These are phyloP conservation scores for Thielaviopsis punctulata DNA, from an alignment of 2,329 filamentous ascomycete genomes.

Conservation along the genomic window DNA sequence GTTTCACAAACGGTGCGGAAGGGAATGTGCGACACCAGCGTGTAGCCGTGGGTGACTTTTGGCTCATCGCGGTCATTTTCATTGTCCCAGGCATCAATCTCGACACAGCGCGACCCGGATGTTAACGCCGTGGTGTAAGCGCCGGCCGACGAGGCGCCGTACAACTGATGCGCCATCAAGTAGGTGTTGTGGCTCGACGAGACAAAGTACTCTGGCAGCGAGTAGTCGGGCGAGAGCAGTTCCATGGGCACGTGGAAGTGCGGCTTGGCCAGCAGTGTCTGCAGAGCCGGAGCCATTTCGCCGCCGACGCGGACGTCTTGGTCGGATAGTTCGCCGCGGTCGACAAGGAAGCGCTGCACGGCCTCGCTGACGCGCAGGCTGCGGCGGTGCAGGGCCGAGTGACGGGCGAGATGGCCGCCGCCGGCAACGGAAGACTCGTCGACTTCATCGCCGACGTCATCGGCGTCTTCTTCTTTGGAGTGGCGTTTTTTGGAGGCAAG, in stretches of 20 bases:
- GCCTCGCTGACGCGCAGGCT: slow-evolving; percentile 42
- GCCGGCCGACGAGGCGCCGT: slow-evolving; percentile 40
- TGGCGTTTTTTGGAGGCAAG: slow-evolving; percentile 6
- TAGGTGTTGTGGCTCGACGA: slow-evolving; percentile 62
- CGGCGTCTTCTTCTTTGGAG: slow-evolving; percentile 24
- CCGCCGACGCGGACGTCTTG: slow-evolving; percentile 29
- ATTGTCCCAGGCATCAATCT: slow-evolving; percentile 59
- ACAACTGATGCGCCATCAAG: slow-evolving; percentile 51
- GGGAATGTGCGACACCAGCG: slow-evolving; percentile 45
- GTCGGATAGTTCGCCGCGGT: slow-evolving; percentile 32
- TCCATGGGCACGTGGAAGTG: slow-evolving; percentile 39
- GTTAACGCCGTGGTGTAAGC: slow-evolving; percentile 46
- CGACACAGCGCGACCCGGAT: slow-evolving; percentile 50
- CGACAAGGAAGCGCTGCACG: slow-evolving; percentile 35
- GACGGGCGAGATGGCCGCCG: slow-evolving; percentile 37
- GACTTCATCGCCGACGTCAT: slow-evolving; percentile 35
- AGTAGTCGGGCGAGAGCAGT: slow-evolving; percentile 38
- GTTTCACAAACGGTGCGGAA: slow-evolving; percentile 50
- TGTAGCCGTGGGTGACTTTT: slow-evolving; percentile 55
- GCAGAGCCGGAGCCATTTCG: slow-evolving; percentile 27
- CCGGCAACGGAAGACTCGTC: slow-evolving; percentile 35
- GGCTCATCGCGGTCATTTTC: slow-evolving; percentile 42
- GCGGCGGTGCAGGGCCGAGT: slow-evolving; percentile 29
- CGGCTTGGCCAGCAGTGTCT: slow-evolving; percentile 34
- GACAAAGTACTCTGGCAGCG: slow-evolving; percentile 53